Evolutionary conservation across 129 eudicot species (phyloP).

Genomic region (Helianthus annuus): DNA sequence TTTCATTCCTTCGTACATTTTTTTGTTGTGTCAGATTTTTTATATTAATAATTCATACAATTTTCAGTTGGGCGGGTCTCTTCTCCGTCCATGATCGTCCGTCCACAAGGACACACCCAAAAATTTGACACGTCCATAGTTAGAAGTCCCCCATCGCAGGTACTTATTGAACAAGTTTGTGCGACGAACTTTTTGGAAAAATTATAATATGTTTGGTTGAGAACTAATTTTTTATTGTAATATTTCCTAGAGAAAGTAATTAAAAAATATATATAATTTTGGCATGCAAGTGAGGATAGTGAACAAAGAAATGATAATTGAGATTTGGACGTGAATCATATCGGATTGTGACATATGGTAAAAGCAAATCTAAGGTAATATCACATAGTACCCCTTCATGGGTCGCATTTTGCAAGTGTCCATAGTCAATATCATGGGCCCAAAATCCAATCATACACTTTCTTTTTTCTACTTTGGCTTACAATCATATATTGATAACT

Average conservation of each 20-base stretch:
- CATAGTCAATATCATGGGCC: conserved; percentile 39
- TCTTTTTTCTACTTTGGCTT: conserved; percentile 6
- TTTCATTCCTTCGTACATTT: no score
- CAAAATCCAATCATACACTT: conserved; percentile 31
- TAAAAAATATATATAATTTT: not conserved
- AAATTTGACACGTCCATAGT: no score
- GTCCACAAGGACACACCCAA: no score
- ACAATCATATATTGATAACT: not conserved
- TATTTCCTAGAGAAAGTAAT: not conserved
- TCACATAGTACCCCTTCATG: conserved; percentile 33
- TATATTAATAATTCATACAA: no score
- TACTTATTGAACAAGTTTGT: no score
- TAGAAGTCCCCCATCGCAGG: no score
- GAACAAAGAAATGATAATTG: conserved; percentile 29
- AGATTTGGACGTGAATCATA: conserved; percentile 32
- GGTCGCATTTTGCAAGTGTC: conserved; percentile 30
- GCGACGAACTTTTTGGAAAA: no score
- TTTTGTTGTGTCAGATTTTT: no score
- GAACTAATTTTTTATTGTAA: not conserved
- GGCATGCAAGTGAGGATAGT: conserved; percentile 10
- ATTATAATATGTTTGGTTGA: not conserved
- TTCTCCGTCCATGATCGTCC: no score
- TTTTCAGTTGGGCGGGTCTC: no score
- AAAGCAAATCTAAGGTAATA: conserved; percentile 37
- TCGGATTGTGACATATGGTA: conserved; percentile 37